Percentiles rank a stretch among this genome's conserved stretches.
Conservation (phyloP, 108 stramenopile genomes). For the Cylindrotheca closterium region DNA sequence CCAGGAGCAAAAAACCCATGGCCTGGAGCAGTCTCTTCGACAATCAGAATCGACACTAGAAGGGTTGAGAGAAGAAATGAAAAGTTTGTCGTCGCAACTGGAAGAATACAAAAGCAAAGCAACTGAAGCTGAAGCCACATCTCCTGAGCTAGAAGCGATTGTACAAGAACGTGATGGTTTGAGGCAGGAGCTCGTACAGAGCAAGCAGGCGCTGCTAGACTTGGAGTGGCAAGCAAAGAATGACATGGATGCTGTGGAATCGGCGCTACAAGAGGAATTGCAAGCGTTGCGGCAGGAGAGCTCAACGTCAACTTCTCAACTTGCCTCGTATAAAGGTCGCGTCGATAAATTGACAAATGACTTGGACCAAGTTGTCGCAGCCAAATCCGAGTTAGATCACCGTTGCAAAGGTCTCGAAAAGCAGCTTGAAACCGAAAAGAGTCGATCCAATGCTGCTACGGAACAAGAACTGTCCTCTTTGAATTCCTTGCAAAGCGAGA, state of each 20-base stretch:
- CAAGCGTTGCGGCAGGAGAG: not conserved
- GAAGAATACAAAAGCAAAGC: not conserved
- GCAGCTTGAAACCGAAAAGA: not conserved
- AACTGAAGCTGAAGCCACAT: not conserved
- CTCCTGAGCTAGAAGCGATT: constrained; percentile 1
- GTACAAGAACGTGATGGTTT: constrained; percentile 20
- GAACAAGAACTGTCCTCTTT: not conserved
- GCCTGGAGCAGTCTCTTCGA: not conserved
- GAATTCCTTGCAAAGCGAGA: too few species aligned
- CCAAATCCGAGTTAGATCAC: constrained; percentile 4
- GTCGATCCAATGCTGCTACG: not conserved
- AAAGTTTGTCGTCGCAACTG: not conserved
- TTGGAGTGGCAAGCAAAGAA: constrained; percentile 14
- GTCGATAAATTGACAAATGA: not conserved
- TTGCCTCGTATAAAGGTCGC: not conserved
- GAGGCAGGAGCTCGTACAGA: constrained; percentile 8
- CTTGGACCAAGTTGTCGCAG: not conserved
- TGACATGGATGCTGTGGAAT: too few species aligned
- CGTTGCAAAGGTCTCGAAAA: not conserved
- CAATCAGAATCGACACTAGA: not conserved
- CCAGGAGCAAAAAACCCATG: not conserved
- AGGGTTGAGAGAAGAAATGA: constrained; percentile 3
- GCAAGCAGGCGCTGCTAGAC: constrained; percentile 2
- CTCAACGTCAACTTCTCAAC: not conserved
- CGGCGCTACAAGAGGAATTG: not conserved